Evolutionary conservation across 495 filamentous ascomycete species (phyloP), one percentile per base, ranked within the genome.

Genomic region (Hamigera avellanea): DNA sequence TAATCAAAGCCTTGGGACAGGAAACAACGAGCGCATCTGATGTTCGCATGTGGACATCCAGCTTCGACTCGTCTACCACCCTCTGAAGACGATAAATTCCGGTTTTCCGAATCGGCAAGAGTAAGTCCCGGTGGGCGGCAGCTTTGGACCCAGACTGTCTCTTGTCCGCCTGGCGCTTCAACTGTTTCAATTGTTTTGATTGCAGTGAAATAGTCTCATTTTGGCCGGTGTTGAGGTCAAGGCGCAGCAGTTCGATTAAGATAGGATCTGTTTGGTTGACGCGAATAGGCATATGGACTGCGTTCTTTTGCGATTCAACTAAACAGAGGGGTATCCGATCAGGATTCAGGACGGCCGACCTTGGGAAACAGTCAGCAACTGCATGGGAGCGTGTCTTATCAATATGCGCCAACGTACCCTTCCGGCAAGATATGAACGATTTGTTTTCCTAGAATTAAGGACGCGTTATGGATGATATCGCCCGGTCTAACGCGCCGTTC

Each of bases 391-490:
- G 19, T n/a, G 28, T 13, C n/a, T 35, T 6, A 49, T 8, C 28
- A 27, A 42, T 10, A 41, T 65, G 37, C 64, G 61, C 27, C 33
- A 14, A 62, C 78, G 49, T 56, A 88, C 77, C 91, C 91, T 70
- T 98, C 91, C 2, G 91, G 91, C 18, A 98, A 66, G 53, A 96
- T 93, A 50, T 98, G 86, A 50, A 98, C 86, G 43, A 93, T 89
- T 61, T 95, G 86, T 53, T 84, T 88, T 52, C 91, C 91, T 54
- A 93, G 70, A 36, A 96, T 95, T 48, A 95, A 71, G 6, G 89
- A 94, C 1, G 83, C 69, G 52, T 95, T 95, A 52, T 93, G 78
- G 29, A 93, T 69, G 34, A 96, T 84, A 40, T 75, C 78, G 1
- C 76, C 80, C 18, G 86, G 74, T 50, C 93, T 93, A 36, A 96